Percentiles rank a stretch among this genome's conserved stretches.
Evolutionary conservation across 306 rosid genomes (phyloP).

Genomic region (Ammopiptanthus mongolicus): DNA sequence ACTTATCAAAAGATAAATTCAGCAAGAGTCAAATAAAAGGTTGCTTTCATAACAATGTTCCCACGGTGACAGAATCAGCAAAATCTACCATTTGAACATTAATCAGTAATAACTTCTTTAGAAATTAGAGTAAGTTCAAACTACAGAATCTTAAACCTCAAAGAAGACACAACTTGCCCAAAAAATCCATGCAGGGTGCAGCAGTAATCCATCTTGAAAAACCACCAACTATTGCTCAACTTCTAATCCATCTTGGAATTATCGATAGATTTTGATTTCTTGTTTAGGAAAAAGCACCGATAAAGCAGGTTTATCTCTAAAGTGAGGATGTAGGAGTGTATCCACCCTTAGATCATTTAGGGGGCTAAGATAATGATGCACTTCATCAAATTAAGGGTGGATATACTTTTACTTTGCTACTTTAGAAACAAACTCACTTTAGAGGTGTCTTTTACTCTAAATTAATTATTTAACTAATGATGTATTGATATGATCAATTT

Average conservation of each 20-base stretch:
- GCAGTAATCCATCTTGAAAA: neutral
- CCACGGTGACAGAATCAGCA: neutral
- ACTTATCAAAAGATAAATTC: neutral
- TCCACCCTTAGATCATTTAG: no score
- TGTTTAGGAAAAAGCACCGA: neutral
- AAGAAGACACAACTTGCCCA: neutral
- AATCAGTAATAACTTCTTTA: neutral
- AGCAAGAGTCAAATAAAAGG: slow-evolving; percentile 2
- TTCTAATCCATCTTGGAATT: neutral
- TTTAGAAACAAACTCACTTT: neutral
- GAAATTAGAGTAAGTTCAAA: neutral
- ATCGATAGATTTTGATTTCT: slow-evolving; percentile 7
- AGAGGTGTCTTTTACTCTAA: neutral
- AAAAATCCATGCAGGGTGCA: neutral
- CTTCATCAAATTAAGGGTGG: neutral
- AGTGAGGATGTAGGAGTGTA: no score
- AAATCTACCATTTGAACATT: slow-evolving; percentile 3
- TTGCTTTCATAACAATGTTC: neutral
- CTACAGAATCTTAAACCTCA: neutral
- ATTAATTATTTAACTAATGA: neutral
- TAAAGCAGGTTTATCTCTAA: no score
- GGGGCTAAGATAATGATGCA: neutral
- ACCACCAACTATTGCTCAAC: neutral
- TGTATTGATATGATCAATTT: neutral
- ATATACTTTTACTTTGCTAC: neutral